Percentiles rank a stretch among this genome's conserved stretches.
Evolutionary conservation across 192 early-diverging fungal genomes (phyloP).

Genomic region (Funneliformis mosseae): DNA sequence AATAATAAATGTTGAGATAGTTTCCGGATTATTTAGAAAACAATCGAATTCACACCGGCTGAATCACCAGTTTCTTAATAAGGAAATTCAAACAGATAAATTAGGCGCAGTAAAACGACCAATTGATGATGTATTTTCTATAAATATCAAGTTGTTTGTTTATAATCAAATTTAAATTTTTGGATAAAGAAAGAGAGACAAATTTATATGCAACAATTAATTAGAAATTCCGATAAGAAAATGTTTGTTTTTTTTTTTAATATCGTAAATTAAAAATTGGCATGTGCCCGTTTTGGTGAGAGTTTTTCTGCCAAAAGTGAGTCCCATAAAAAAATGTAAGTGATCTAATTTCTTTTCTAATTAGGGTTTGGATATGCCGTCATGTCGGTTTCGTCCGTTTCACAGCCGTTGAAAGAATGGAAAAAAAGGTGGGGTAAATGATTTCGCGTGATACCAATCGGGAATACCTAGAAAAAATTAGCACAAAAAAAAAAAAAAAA

Average conservation of each 20-base stretch:
- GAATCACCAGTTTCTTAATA: background rate
- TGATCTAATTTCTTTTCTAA: background rate
- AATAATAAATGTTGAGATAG: too few relatives aligned
- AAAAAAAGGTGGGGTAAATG: background rate
- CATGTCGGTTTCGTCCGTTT: background rate
- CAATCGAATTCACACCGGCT: background rate
- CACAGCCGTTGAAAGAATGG: background rate
- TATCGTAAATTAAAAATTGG: background rate
- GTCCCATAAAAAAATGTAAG: background rate
- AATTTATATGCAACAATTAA: background rate
- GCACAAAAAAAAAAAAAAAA: background rate
- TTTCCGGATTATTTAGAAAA: background rate
- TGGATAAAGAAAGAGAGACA: background rate
- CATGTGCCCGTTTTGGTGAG: background rate
- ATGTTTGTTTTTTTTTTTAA: background rate
- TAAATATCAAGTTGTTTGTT: conserved; percentile 1
- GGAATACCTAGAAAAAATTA: background rate
- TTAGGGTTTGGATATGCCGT: background rate
- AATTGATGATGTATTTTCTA: background rate
- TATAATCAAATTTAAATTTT: background rate
- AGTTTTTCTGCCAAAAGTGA: background rate
- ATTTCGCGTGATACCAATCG: background rate
- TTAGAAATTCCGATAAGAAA: background rate
- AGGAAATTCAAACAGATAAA: background rate
- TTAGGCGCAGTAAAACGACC: background rate